Conservation (phyloP, 164 flowering plant genomes). For the Umbellularia californica region DNA sequence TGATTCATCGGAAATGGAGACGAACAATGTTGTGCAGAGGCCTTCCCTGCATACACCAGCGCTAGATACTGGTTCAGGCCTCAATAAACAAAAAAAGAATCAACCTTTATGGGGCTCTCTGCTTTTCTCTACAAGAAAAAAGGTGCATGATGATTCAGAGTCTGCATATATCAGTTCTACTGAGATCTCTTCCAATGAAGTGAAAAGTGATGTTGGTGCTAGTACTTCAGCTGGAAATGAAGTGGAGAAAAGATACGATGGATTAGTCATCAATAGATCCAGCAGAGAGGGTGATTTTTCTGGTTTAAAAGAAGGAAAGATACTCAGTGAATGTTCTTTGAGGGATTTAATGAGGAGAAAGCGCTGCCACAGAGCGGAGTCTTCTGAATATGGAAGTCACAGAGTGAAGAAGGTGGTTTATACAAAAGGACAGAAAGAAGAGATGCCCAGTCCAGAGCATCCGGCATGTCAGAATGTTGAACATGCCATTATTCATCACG, state of each 20-base stretch:
- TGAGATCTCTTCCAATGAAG: conserved; percentile 15
- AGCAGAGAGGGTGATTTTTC: conserved; percentile 7
- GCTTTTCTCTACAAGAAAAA: conserved; percentile 36
- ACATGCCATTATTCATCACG: conserved; percentile 9
- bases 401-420: conserved; percentile 15
- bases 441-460: conserved; percentile 17
- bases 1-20: conserved; percentile 23
- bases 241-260: conserved; percentile 15
- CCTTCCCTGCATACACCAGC: conserved; percentile 16
- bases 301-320: conserved; percentile 23
- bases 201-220: conserved; percentile 11
- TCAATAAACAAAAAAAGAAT: conserved; percentile 19
- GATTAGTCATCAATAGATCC: conserved; percentile 7
- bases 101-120: conserved; percentile 50
- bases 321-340: conserved; percentile 42
- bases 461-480: conserved; percentile 8
- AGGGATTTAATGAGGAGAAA: conserved; percentile 94
- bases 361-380: conserved; percentile 37
- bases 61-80: conserved; percentile 13
- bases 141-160: conserved; percentile 20
- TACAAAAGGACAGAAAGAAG: conserved; percentile 13
- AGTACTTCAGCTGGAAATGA: conserved; percentile 20
- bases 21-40: conserved; percentile 19
- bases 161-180: conserved; percentile 9
- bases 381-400: conserved; percentile 29